Percentiles rank a stretch among this genome's conserved stretches.
phyloP scores from a whole-genome alignment of 306 rosid species.

The Crotalaria pallida region DNA sequence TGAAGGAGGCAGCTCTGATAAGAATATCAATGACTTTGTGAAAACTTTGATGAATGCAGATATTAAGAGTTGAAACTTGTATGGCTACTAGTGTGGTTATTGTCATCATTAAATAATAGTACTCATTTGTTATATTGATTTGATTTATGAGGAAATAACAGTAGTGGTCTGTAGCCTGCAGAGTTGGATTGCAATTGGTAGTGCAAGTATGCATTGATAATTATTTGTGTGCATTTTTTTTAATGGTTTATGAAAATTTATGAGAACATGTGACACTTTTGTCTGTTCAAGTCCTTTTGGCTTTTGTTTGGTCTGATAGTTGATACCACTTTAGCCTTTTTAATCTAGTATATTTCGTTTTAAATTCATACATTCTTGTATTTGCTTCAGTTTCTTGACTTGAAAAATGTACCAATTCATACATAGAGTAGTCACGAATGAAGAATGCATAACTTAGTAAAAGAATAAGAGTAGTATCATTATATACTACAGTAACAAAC shows the following conservation, averaged over 20 bases:
- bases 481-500: neutral
- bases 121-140: neutral
- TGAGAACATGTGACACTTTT: neutral
- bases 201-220: neutral
- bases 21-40: constrained; percentile 36
- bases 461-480: no score
- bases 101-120: neutral
- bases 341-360: neutral
- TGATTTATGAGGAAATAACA: neutral
- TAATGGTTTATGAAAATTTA: neutral
- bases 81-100: neutral
- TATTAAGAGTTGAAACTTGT: constrained; percentile 10
- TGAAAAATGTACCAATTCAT: neutral
- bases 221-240: neutral
- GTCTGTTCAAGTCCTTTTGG: neutral
- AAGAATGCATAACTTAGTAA: neutral
- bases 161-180: neutral
- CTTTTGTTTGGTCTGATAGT: neutral
- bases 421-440: neutral
- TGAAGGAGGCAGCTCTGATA: constrained; percentile 52
- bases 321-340: neutral
- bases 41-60: constrained; percentile 19
- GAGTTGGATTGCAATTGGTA: neutral
- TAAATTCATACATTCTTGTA: neutral
- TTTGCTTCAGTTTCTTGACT: neutral